These are phyloP conservation scores for Didymella sp. DNA, from an alignment of 2,329 filamentous ascomycete species.

Conservation along the genomic window DNA sequence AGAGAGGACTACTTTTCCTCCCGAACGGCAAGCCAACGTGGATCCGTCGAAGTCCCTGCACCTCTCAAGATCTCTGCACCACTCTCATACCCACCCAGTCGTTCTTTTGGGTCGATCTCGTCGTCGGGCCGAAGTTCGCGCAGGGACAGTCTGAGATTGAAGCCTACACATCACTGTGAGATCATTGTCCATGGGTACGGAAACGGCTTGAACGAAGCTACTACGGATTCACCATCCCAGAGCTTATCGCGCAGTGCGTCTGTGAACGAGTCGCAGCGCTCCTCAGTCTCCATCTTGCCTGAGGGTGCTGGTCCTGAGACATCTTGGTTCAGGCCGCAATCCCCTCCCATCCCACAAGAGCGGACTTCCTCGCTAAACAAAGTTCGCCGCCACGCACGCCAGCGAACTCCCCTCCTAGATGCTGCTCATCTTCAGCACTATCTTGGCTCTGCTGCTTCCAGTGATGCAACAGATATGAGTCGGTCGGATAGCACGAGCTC, in stretches of 20 bases:
- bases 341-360: slow-evolving; percentile 23
- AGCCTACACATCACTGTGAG: slow-evolving; percentile 40
- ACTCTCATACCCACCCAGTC: slow-evolving; percentile 39
- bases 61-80: slow-evolving; percentile 39
- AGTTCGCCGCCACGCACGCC: slow-evolving; percentile 20
- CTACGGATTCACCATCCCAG: slow-evolving; percentile 11
- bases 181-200: slow-evolving; percentile 51
- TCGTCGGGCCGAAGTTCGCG: slow-evolving; percentile 39
- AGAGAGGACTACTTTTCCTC: slow-evolving; percentile 50
- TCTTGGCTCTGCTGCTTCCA: slow-evolving; percentile 10
- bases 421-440: slow-evolving; percentile 28
- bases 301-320: slow-evolving; percentile 26
- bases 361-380: slow-evolving; percentile 21
- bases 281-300: slow-evolving; percentile 24
- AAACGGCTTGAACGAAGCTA: slow-evolving; percentile 43
- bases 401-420: slow-evolving; percentile 35
- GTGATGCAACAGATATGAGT: slow-evolving; percentile 19
- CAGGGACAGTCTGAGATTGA: slow-evolving; percentile 38
- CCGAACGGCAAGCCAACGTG: slow-evolving; percentile 33
- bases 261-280: slow-evolving; percentile 14
- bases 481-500: slow-evolving; percentile 42
- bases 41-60: slow-evolving; percentile 40
- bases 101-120: slow-evolving; percentile 41
- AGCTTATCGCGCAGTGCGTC: slow-evolving; percentile 2
- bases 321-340: slow-evolving; percentile 29